Percentiles rank a stretch among this genome's conserved stretches.
Conservation (phyloP, 192 early-diverging fungal species). For the Cladochytrium replicatum region DNA sequence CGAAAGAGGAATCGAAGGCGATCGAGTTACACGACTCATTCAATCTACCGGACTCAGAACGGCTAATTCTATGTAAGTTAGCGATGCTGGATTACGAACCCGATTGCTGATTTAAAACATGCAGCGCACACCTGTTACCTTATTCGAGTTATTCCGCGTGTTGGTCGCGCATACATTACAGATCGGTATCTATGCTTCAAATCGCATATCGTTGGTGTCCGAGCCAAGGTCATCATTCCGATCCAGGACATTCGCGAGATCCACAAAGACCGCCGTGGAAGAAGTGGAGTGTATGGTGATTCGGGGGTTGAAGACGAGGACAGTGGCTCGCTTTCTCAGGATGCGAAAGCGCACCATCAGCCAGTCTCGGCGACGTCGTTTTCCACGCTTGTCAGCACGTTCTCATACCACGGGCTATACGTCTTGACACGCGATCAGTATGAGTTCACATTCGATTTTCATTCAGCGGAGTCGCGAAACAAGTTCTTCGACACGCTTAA, state of each 20-base stretch:
- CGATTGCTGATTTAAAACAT: too few relatives aligned
- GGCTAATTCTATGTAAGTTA: conserved; percentile 33
- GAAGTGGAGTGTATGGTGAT: conserved; percentile 29
- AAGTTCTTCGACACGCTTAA: conserved; percentile 25
- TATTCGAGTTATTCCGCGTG: conserved; percentile 38
- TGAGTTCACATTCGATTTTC: conserved; percentile 51
- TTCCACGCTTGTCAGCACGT: background rate
- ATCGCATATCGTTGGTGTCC: conserved; percentile 39
- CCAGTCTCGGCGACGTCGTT: background rate
- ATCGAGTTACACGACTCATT: conserved; percentile 5
- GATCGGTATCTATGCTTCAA: conserved; percentile 53
- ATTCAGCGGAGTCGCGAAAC: conserved; percentile 29
- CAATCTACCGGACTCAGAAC: conserved; percentile 43
- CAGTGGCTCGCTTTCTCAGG: background rate
- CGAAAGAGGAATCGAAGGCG: conserved; percentile 5
- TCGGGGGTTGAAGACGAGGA: conserved; percentile 2
- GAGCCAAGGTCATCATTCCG: conserved; percentile 47
- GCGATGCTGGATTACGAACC: too few relatives aligned
- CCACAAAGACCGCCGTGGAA: conserved; percentile 34
- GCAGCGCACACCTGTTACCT: conserved; percentile 41
- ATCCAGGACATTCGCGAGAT: conserved; percentile 36
- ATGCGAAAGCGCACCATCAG: background rate
- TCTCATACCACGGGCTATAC: background rate
- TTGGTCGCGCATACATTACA: conserved; percentile 53
- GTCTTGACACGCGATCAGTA: conserved; percentile 7